These are phyloP conservation scores for Fraxinus sp. DNA, from an alignment of 305 asterid genomes.

Conservation along the genomic window DNA sequence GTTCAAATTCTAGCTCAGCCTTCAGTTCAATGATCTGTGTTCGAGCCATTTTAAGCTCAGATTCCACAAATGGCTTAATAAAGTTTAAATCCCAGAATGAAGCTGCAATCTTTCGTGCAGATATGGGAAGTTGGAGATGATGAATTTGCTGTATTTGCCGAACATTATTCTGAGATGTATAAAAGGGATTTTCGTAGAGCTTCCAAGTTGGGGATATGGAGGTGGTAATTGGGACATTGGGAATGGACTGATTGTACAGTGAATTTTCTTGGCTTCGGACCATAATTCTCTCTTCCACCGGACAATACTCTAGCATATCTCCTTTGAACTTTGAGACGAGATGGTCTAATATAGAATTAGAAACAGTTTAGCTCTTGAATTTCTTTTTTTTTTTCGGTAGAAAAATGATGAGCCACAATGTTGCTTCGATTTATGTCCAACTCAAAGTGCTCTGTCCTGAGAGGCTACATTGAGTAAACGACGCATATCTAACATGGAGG, in stretches of 20 bases:
- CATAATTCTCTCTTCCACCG: slow-evolving; percentile 59
- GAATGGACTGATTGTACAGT: background rate
- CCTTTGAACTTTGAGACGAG: too few relatives aligned
- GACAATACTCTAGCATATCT: background rate
- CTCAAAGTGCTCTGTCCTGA: background rate
- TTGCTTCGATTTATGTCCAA: background rate
- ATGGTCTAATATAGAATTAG: too few relatives aligned
- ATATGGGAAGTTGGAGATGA: slow-evolving; percentile 66
- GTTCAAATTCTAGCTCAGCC: slow-evolving; percentile 45
- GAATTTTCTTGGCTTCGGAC: slow-evolving; percentile 39
- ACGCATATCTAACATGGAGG: background rate
- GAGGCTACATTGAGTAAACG: background rate
- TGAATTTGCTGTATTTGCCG: slow-evolving; percentile 45
- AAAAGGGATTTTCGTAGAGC: slow-evolving; percentile 75
- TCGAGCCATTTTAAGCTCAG: slow-evolving; percentile 50
- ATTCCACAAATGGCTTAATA: slow-evolving; percentile 57
- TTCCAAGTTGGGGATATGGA: slow-evolving; percentile 61
- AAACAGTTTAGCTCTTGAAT: too few relatives aligned
- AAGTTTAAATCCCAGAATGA: slow-evolving; percentile 76
- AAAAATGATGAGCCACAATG: too few relatives aligned
- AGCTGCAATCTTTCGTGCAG: slow-evolving; percentile 63
- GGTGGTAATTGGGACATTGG: slow-evolving; percentile 31
- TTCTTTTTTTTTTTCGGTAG: too few relatives aligned
- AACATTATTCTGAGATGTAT: slow-evolving; percentile 21
- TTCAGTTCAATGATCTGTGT: slow-evolving; percentile 40